Evolutionary conservation across 116 monocot genomes (phyloP), one percentile per base, ranked within the genome.

Genomic region (Posidonia oceanica): DNA sequence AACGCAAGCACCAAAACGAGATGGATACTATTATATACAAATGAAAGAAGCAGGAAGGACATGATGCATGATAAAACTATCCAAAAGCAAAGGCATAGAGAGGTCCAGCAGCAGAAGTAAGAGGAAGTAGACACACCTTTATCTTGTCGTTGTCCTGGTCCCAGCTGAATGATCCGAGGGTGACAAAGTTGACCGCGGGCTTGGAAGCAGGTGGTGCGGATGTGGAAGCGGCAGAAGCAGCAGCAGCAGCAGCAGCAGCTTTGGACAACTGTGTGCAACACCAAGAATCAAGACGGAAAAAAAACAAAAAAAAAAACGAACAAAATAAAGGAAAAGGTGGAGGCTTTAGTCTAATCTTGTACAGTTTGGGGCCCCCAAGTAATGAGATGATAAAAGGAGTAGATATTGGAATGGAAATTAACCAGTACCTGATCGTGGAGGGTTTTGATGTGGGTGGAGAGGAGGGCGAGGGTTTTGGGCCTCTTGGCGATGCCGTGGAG

Each of bases 121-220:
- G 29, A 29, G 29, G 29, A 29, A 29, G 29, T 29, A 29, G 29
- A 57, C 16, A 70, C 59, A 87, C 92, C 87, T 82, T 92, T 20
- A 92, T 78, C 68, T 86, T 88, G 11, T 92, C 86, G 39, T 72
- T 75, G 65, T 92, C 88, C 57, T 92, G 92, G 53, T 92, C 92
- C 92, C 92, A 92, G 74, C 92, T 92, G 69, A 92, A 92, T n/a
- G 88, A 88, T 39, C 81, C 81, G 5, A 92, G 59, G 3, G 88
- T 72, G 29, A 85, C 78, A 65, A 84, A 88, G 39, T 72, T 86
- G 59, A 78, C 39, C 3, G 62, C 80, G 39, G 75, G 23, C 2
- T 66, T 51, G 14, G 71, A 48, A 5, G 69, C 52, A 38, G 76
- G 20, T 0, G 55, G 44, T 16, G 55, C 64, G 4, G 71, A 22